These are phyloP conservation scores for Gilbertella persicaria DNA, from an alignment of 371 early-diverging fungal species.

Conservation along the genomic window DNA sequence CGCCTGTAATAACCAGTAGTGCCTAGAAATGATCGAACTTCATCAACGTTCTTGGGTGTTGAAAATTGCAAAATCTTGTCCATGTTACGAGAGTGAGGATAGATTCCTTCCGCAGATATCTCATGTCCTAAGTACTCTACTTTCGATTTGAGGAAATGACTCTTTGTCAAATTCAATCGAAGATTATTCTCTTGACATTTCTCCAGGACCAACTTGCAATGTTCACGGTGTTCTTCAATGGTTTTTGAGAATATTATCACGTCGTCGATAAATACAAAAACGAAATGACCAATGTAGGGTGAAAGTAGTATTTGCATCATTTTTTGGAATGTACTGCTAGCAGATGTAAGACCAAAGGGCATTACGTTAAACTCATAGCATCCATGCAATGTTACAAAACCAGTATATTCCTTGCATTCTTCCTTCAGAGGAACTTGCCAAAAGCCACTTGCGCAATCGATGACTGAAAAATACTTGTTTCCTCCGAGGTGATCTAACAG, in stretches of 20 bases:
- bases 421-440: constrained; percentile 36
- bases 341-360: constrained; percentile 32
- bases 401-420: constrained; percentile 22
- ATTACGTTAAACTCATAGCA: constrained; percentile 44
- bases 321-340: constrained; percentile 45
- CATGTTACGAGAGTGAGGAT: constrained; percentile 11
- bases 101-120: constrained; percentile 31
- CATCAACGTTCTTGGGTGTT: constrained; percentile 18
- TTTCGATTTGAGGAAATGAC: constrained; percentile 24
- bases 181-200: constrained; percentile 28
- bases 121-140: constrained; percentile 40
- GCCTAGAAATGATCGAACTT: constrained; percentile 33
- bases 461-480: constrained; percentile 20
- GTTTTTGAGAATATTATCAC: constrained; percentile 40
- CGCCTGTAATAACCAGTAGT: constrained; percentile 32
- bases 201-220: constrained; percentile 31
- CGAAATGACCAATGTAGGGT: constrained; percentile 22
- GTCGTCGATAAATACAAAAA: constrained; percentile 50
- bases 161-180: constrained; percentile 41
- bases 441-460: constrained; percentile 46
- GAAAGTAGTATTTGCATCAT: constrained; percentile 31
- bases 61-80: constrained; percentile 1
- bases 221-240: constrained; percentile 34
- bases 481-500: constrained; percentile 24
- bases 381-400: constrained; percentile 26